phyloP scores from a whole-genome alignment of 192 early-diverging fungal species.

The Backusella circina region DNA sequence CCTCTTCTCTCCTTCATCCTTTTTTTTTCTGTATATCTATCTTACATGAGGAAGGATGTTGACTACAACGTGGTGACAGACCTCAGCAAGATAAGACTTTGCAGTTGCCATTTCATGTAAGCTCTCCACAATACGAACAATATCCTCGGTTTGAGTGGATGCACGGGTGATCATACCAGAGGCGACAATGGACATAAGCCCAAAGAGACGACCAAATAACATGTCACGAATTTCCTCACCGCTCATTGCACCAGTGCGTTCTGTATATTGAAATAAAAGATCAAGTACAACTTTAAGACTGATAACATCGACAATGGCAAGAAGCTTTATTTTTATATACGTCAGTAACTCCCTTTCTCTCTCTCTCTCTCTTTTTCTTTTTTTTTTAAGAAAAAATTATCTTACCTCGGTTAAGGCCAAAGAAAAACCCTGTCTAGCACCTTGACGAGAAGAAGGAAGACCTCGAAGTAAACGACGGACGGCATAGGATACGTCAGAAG shows the following conservation, averaged over 20 bases:
- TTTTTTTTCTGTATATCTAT: not conserved
- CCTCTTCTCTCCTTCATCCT: not conserved
- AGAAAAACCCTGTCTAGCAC: conserved; percentile 93
- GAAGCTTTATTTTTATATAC: conserved; percentile 21
- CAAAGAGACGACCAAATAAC: conserved; percentile 90
- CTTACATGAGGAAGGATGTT: conserved; percentile 51
- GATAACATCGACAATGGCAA: conserved; percentile 36
- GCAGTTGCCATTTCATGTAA: conserved; percentile 64
- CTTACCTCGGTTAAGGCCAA: conserved; percentile 83
- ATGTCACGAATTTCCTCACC: conserved; percentile 89
- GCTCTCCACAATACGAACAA: conserved; percentile 62
- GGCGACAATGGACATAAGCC: conserved; percentile 75
- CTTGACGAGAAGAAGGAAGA: conserved; percentile 78
- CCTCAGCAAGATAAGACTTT: conserved; percentile 82
- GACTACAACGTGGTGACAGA: conserved; percentile 69
- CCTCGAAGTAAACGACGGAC: conserved; percentile 86
- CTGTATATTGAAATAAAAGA: conserved; percentile 64
- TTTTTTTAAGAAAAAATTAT: not conserved
- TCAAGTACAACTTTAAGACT: conserved; percentile 63
- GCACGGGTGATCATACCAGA: conserved; percentile 69
- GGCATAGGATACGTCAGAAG: conserved; percentile 83
- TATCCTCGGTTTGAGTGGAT: conserved; percentile 64
- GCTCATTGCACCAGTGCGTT: conserved; percentile 61
- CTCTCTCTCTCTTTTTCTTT: not conserved
- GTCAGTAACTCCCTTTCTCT: not conserved